Evolutionary conservation across 805 yeast species (phyloP).

Genomic region (Zygosaccharomyces pseudorouxii): DNA sequence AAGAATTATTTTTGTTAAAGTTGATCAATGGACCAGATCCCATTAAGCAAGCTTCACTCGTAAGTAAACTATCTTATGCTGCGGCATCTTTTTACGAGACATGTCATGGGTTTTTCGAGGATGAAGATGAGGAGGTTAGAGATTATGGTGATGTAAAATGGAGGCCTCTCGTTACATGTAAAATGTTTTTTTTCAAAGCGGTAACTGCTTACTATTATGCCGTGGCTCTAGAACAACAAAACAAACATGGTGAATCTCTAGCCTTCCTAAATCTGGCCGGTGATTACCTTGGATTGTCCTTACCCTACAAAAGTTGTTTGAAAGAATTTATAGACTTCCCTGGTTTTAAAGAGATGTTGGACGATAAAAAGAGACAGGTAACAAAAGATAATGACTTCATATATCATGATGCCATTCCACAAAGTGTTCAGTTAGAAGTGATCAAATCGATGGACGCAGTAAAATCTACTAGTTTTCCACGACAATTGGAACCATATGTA

Average conservation of each 20-base stretch:
- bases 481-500: slow-evolving; percentile 43
- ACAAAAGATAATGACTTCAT: slow-evolving; percentile 86
- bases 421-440: slow-evolving; percentile 34
- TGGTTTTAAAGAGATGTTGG: slow-evolving; percentile 32
- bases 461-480: slow-evolving; percentile 64
- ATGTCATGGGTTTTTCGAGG: slow-evolving; percentile 44
- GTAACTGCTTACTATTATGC: slow-evolving; percentile 60
- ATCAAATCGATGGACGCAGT: slow-evolving; percentile 54
- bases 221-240: slow-evolving; percentile 46
- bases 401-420: slow-evolving; percentile 75
- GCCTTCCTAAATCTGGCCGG: slow-evolving; percentile 54
- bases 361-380: slow-evolving; percentile 39
- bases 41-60: slow-evolving; percentile 58
- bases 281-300: slow-evolving; percentile 32
- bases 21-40: slow-evolving; percentile 41
- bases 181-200: slow-evolving; percentile 52
- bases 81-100: slow-evolving; percentile 52
- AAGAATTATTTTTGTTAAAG: slow-evolving; percentile 71
- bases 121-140: slow-evolving; percentile 30
- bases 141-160: slow-evolving; percentile 47
- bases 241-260: slow-evolving; percentile 72
- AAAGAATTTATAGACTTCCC: slow-evolving; percentile 35
- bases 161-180: slow-evolving; percentile 47
- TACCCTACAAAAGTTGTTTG: slow-evolving; percentile 35
- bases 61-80: slow-evolving; percentile 69